These are phyloP conservation scores for Arctium minus DNA, from an alignment of 129 eudicot species.

Conservation along the genomic window DNA sequence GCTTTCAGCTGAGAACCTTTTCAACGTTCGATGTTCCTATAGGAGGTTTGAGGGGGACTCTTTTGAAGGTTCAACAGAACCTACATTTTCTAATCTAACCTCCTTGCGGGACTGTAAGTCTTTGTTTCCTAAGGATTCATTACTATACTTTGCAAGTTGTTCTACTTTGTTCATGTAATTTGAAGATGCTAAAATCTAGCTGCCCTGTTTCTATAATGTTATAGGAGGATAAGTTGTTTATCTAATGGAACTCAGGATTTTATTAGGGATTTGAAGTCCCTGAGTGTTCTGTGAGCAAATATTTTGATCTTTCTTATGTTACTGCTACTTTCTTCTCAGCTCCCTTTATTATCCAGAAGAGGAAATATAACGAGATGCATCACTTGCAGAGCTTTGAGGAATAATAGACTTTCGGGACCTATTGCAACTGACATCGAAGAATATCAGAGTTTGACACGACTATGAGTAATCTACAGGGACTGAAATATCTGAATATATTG, in stretches of 20 bases:
- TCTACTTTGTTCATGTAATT: background rate
- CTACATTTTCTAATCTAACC: slow-evolving; percentile 51
- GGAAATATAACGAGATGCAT: too few species aligned
- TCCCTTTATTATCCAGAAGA: too few species aligned
- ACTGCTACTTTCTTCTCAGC: too few species aligned
- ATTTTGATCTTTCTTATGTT: too few species aligned
- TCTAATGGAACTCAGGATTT: slow-evolving; percentile 65
- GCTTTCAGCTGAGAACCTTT: background rate
- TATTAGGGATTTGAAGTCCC: slow-evolving; percentile 43
- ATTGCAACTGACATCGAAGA: too few species aligned
- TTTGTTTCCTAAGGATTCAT: background rate
- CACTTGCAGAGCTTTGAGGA: too few species aligned
- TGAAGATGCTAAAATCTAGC: background rate
- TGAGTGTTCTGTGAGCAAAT: background rate
- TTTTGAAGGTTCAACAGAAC: slow-evolving; percentile 74
- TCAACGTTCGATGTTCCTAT: background rate
- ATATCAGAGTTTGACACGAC: too few species aligned
- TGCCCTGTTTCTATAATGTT: background rate
- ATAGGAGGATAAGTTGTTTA: slow-evolving; percentile 73
- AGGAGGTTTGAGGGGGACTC: slow-evolving; percentile 85
- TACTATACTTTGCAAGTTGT: background rate
- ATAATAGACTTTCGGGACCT: too few species aligned
- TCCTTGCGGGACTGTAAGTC: slow-evolving; percentile 56
- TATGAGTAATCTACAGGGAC: too few species aligned
- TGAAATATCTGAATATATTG: too few species aligned